Evolutionary conservation across 805 yeast genomes (phyloP).

Genomic region (Metschnikowia arizonensis): DNA sequence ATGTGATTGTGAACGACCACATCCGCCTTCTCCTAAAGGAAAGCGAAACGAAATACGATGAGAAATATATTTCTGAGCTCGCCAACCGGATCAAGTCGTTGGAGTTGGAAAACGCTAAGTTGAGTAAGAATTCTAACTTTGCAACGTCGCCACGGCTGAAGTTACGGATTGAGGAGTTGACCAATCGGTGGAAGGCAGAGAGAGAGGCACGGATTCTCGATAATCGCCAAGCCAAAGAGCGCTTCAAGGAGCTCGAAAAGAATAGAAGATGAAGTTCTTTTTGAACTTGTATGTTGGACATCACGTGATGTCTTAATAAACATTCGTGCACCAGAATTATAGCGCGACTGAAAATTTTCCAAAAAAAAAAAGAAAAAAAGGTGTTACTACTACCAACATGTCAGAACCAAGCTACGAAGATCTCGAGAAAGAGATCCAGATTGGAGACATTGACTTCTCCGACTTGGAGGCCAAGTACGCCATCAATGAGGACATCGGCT

Average conservation of each 20-base stretch:
- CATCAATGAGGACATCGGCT: slow-evolving; percentile 52
- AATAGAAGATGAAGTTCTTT: not conserved
- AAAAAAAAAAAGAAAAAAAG: not conserved
- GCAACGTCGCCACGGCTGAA: slow-evolving; percentile 34
- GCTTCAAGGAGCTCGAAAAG: slow-evolving; percentile 47
- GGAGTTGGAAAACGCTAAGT: slow-evolving; percentile 26
- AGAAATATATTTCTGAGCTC: slow-evolving; percentile 20
- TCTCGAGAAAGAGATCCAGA: slow-evolving; percentile 37
- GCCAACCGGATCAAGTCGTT: slow-evolving; percentile 17
- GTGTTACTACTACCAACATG: slow-evolving; percentile 12
- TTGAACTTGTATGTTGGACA: too few relatives aligned
- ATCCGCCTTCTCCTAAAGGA: slow-evolving; percentile 38
- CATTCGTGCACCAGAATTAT: slow-evolving; percentile 10
- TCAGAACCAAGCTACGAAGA: slow-evolving; percentile 22
- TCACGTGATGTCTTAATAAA: not conserved
- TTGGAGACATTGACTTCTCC: slow-evolving; percentile 66
- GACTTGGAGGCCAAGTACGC: slow-evolving; percentile 78
- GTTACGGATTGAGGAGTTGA: slow-evolving; percentile 57
- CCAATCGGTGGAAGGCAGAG: slow-evolving; percentile 64
- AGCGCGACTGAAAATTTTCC: slow-evolving; percentile 13
- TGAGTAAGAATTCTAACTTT: slow-evolving; percentile 21
- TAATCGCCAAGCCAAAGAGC: slow-evolving; percentile 47
- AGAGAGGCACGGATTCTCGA: slow-evolving; percentile 66
- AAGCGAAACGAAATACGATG: slow-evolving; percentile 18
- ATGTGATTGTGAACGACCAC: slow-evolving; percentile 55